Conservation (phyloP, 768 basidiomycete species). For the Sporobolomyces roseus region DNA sequence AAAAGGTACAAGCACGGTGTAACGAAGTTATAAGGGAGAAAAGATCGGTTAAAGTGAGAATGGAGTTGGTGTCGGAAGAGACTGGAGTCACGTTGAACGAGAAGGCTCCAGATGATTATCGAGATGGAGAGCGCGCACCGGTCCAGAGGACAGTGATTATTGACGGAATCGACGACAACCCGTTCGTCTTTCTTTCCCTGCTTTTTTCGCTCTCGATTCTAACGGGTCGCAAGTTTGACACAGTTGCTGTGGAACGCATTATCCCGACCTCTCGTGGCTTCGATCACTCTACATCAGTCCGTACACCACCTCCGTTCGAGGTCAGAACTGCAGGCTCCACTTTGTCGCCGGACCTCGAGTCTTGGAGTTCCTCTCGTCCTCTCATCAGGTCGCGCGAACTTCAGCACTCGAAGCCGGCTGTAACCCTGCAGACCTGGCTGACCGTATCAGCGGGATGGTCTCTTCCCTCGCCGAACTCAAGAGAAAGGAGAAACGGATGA, state of each 20-base stretch:
- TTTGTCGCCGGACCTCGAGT: constrained; percentile 79
- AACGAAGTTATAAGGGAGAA: constrained; percentile 69
- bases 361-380: constrained; percentile 59
- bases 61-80: constrained; percentile 56
- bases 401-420: constrained; percentile 65
- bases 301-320: constrained; percentile 62
- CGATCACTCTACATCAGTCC: constrained; percentile 64
- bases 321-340: constrained; percentile 67
- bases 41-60: constrained; percentile 66
- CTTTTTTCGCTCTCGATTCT: not conserved
- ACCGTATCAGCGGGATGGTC: constrained; percentile 64
- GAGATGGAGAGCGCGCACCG: constrained; percentile 54
- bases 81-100: constrained; percentile 46
- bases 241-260: constrained; percentile 80
- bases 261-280: constrained; percentile 59
- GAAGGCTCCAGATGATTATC: constrained; percentile 65
- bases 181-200: constrained; percentile 51
- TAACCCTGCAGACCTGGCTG: constrained; percentile 63
- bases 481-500: constrained; percentile 55
- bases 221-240: constrained; percentile 1
- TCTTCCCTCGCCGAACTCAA: constrained; percentile 65
- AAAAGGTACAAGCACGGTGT: constrained; percentile 59
- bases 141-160: constrained; percentile 70
- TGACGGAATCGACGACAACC: constrained; percentile 73
- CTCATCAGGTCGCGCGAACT: constrained; percentile 58